Base-by-base conservation (phyloP, 2,329 filamentous ascomycete genomes). In the Neoascochyta sp. region DNA sequence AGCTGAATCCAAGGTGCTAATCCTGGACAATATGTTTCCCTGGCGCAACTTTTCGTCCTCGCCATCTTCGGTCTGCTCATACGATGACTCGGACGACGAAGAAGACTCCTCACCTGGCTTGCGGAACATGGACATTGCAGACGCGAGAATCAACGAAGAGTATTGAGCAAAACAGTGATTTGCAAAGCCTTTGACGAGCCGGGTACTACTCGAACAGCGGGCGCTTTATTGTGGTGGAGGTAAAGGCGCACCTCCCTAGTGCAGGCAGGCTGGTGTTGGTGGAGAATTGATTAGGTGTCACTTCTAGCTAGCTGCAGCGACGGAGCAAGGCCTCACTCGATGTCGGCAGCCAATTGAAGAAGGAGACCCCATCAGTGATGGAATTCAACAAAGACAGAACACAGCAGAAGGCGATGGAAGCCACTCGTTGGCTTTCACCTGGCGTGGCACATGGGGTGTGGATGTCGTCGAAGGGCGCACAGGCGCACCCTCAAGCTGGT, bases 71-170 rank as follows among this genome's bases (percentile, higher is more conserved):
- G 31, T 43, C n/a, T 39, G 26, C 16, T 45, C 44, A 13, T 47
- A 42, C 15, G 47, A 52, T 3, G 36, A 34, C 17, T 42, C 40
- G 9, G 47, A 52, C 15, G 46, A 50, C 24, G 50, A 56, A 17
- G 57, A 61, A 3, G 56, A 56, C 28, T 47, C 43, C 6, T 61
- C 57, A 29, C 55, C 54, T 9, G 57, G 57, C 30, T 29, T 54
- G 21, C 57, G 55, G 24, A 62, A 62, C 49, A 60, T 49, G 4
- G 56, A 60, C 50, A 54, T 60, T n/a, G 24, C 26, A 20, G 22
- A 14, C n/a, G n/a, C n/a, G n/a, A n/a, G n/a, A n/a, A n/a, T n/a
- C n/a, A n/a, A n/a, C n/a, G n/a, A n/a, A n/a, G n/a, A n/a, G n/a
- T n/a, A n/a, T n/a, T n/a, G n/a, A n/a, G n/a, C n/a, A 16, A 16